Evolutionary conservation across 176 grass and related monocot species (phyloP).

Genomic region (Triticum aestivum): DNA sequence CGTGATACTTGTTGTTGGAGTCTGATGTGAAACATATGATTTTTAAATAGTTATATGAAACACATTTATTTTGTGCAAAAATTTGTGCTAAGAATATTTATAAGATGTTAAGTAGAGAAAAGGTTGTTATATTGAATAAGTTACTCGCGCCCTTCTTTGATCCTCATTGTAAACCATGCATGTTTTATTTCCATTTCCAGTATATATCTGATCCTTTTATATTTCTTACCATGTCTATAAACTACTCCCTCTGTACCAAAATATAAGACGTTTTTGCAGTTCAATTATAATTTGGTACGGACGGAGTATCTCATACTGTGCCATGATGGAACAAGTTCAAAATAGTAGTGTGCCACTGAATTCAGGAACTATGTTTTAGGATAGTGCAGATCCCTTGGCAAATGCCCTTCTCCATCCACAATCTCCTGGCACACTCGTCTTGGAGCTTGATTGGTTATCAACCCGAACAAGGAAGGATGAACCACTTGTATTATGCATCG

Average conservation of each 20-base stretch:
- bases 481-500: constrained; percentile 90
- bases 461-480: constrained; percentile 82
- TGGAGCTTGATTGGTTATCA: constrained; percentile 99
- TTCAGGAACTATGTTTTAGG: constrained; percentile 62
- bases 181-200: constrained; percentile 30
- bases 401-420: constrained; percentile 97
- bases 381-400: constrained; percentile 95
- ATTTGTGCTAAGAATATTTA: constrained; percentile 17
- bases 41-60: neutral
- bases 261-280: too few species aligned
- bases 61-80: neutral
- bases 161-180: constrained; percentile 11
- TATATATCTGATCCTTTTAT: constrained; percentile 26
- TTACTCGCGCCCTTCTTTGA: constrained; percentile 10
- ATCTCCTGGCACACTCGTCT: constrained; percentile 94
- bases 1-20: neutral
- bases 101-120: constrained; percentile 14
- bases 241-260: neutral
- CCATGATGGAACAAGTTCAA: constrained; percentile 22
- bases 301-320: constrained; percentile 8
- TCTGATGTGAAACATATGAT: neutral
- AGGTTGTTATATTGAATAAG: neutral
- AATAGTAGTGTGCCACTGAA: constrained; percentile 35
- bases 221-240: constrained; percentile 22
- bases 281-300: too few species aligned